phyloP scores from a whole-genome alignment of 2,329 filamentous ascomycete species.

The Macrophomina pseudophaseolina region DNA sequence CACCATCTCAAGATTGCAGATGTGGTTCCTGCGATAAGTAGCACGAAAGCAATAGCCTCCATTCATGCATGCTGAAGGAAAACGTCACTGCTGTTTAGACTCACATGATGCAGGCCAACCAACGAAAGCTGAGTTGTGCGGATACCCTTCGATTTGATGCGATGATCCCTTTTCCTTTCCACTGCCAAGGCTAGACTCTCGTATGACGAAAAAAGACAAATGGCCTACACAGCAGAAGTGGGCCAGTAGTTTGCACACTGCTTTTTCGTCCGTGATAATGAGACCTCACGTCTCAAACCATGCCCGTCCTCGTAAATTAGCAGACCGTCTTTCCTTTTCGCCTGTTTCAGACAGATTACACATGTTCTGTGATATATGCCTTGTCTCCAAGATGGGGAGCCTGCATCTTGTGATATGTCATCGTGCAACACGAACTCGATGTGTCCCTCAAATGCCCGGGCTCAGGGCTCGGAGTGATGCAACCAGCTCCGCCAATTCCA shows the following conservation, averaged over 20 bases:
- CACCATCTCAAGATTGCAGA: neutral
- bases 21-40: neutral
- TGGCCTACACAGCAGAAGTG: neutral
- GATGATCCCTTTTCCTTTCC: conserved; percentile 3
- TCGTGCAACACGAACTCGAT: conserved; percentile 12
- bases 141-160: neutral
- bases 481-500: conserved; percentile 22
- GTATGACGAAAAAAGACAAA: conserved; percentile 4
- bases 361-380: conserved; percentile 11
- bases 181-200: neutral
- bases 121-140: neutral
- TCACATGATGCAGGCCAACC: neutral
- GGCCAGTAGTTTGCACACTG: neutral
- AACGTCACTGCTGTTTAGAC: neutral
- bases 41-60: conserved; percentile 4
- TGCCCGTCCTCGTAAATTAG: neutral
- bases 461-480: neutral
- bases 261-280: neutral
- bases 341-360: conserved; percentile 10
- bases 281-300: neutral
- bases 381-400: conserved; percentile 1
- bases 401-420: conserved; percentile 16
- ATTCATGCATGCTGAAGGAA: neutral
- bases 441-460: neutral
- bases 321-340: neutral